These are phyloP conservation scores for Wickerhamomyces bovis DNA, from an alignment of 805 yeast species.

Conservation along the genomic window DNA sequence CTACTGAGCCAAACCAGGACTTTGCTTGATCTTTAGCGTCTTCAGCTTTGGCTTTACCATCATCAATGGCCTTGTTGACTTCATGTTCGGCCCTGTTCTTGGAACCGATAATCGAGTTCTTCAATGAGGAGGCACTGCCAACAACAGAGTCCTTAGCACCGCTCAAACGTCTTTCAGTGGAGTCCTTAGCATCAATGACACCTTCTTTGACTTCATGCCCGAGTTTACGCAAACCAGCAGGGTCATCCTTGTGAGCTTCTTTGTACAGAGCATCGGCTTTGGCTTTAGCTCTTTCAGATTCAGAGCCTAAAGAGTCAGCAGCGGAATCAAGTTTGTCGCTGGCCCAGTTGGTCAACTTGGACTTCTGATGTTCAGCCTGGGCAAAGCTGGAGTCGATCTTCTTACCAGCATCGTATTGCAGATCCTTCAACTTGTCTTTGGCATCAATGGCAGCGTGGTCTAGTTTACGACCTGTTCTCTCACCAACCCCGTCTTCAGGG, in stretches of 20 bases:
- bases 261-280: slow-evolving; percentile 15
- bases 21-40: slow-evolving; percentile 6
- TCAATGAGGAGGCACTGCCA: slow-evolving; percentile 11
- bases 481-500: slow-evolving; percentile 14
- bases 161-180: slow-evolving; percentile 11
- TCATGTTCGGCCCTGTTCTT: slow-evolving; percentile 5
- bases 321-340: slow-evolving; percentile 14
- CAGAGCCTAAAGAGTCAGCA: slow-evolving; percentile 7
- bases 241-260: slow-evolving; percentile 11
- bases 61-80: slow-evolving; percentile 4
- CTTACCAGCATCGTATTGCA: slow-evolving; percentile 17
- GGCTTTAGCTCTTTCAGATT: slow-evolving; percentile 13
- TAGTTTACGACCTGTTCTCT: slow-evolving; percentile 21
- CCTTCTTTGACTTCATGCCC: slow-evolving; percentile 11
- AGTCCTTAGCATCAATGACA: slow-evolving; percentile 18
- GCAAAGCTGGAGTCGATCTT: slow-evolving; percentile 13
- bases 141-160: slow-evolving; percentile 17
- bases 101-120: slow-evolving; percentile 6
- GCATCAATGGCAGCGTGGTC: slow-evolving; percentile 19
- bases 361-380: slow-evolving; percentile 10
- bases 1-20: slow-evolving; percentile 10
- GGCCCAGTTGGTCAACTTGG: slow-evolving; percentile 18
- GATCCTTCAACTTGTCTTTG: slow-evolving; percentile 10
- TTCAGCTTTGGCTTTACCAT: slow-evolving; percentile 5
- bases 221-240: slow-evolving; percentile 13